Base-by-base conservation (phyloP, 2,329 filamentous ascomycete genomes). In the Chrysosporium keratinophilum region DNA sequence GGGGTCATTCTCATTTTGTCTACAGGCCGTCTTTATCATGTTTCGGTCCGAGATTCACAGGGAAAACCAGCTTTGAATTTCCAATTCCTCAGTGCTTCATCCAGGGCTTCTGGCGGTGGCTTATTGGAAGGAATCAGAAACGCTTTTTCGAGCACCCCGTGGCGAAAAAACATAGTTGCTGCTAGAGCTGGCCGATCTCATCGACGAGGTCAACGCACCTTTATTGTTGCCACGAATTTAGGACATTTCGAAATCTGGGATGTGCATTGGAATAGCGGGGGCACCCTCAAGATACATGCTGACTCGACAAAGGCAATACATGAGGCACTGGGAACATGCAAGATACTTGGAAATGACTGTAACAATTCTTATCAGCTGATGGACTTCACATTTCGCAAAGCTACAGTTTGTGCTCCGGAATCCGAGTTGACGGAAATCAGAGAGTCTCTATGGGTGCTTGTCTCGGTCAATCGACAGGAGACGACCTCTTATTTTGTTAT, bases 1-100 rank as follows among this genome's bases (percentile, higher is more conserved):
- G 93, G 93, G 9, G 93, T 95, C 64, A 77, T 97, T 49, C 75
- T 96, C 37, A 81, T 83, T 10, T 85, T 95, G 59, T 95, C 86
- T 67, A 89, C 82, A 56, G 93, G 93, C 12, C 82, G 93, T 56
- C 76, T 95, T 40, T 88, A 87, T 5, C 93, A 96, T 67, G 75
- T 98, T 68, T 89, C 82, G 50, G 77, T 97, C 14, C 81, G 89
- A 62, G 91, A 98, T 68, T 75, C 83, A 42, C 88, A 96, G 68
- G 93, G 93, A 20, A 85, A 89, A 63, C 87, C 91, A 2, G 79
- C 81, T 41, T 84, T 98, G 49, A 81, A 81, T 11, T 82, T 87
- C 0, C 86, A 88, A 60, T 87, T 90, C 60, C 73, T 98, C 51
- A 83, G 81, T 54, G 82, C 77, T 47, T 71, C 79, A 23, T 76